Conservation (phyloP, 306 rosid species). For the Aeschynomene evenia region DNA sequence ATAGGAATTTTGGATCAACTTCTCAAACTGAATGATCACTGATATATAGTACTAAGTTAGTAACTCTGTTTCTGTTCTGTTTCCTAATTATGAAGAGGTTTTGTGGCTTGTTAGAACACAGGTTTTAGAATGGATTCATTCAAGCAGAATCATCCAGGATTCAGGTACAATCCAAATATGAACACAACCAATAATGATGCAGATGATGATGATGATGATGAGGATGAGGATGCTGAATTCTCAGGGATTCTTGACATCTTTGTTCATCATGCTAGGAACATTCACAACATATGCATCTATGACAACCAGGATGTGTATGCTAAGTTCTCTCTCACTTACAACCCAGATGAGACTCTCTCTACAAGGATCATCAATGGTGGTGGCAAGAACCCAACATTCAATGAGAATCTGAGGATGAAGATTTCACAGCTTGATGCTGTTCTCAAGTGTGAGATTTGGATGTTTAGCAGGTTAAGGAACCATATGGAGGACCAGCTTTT, state of each 20-base stretch:
- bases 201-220: not conserved
- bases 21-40: constrained; percentile 15
- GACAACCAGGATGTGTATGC: constrained; percentile 90
- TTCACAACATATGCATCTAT: constrained; percentile 86
- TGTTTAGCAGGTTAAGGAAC: constrained; percentile 74
- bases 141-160: constrained; percentile 48
- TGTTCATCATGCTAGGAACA: constrained; percentile 83
- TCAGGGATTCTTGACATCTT: constrained; percentile 65
- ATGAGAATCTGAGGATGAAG: constrained; percentile 65
- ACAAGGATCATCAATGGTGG: constrained; percentile 77
- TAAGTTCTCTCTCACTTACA: constrained; percentile 76
- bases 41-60: constrained; percentile 8
- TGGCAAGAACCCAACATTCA: constrained; percentile 78
- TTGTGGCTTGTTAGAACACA: not conserved
- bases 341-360: constrained; percentile 71
- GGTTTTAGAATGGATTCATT: constrained; percentile 69
- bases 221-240: constrained; percentile 43
- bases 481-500: constrained; percentile 80
- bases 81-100: constrained; percentile 7
- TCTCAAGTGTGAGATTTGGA: constrained; percentile 86
- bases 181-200: constrained; percentile 25
- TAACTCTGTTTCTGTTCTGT: constrained; percentile 27
- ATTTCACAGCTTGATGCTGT: constrained; percentile 64
- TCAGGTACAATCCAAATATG: constrained; percentile 59
- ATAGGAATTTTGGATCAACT: not conserved